Conservation (phyloP, 768 basidiomycete genomes). For the Mrakia gelida region DNA sequence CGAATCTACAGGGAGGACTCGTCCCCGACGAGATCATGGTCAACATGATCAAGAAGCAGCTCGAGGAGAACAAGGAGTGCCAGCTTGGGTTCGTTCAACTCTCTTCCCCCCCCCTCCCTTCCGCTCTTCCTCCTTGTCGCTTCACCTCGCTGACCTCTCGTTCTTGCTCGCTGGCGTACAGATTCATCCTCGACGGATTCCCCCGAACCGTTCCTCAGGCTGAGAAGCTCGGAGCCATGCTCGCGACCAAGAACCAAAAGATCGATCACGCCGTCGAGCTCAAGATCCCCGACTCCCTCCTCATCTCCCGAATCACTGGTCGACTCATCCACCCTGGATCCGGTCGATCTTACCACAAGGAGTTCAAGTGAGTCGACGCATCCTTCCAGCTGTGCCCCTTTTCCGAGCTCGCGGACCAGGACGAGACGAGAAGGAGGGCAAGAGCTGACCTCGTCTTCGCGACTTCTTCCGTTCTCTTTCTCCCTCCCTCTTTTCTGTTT, state of each 20-base stretch:
- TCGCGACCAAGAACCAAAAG: constrained; percentile 71
- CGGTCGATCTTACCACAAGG: constrained; percentile 89
- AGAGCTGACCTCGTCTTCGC: not conserved
- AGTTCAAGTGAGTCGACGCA: constrained; percentile 72
- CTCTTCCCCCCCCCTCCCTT: constrained; percentile 1
- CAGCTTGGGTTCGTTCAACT: constrained; percentile 76
- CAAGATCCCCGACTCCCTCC: constrained; percentile 84
- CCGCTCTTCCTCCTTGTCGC: not conserved
- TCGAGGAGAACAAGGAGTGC: constrained; percentile 86
- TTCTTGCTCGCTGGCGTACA: constrained; percentile 41
- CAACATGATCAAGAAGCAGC: constrained; percentile 91
- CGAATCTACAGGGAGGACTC: constrained; percentile 46
- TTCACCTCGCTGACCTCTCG: not conserved
- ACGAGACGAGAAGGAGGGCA: too few relatives aligned
- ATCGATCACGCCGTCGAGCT: constrained; percentile 90
- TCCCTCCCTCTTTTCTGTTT: not conserved
- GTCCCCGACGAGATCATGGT: constrained; percentile 97
- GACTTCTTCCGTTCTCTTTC: not conserved
- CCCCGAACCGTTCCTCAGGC: constrained; percentile 96
- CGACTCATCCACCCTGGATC: constrained; percentile 84
- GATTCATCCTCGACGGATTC: constrained; percentile 99
- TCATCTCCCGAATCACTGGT: constrained; percentile 96
- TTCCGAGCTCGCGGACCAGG: not conserved
- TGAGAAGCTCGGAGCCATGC: constrained; percentile 91
- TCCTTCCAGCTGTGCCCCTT: not conserved